These are phyloP conservation scores for Nannochloropsis limnetica DNA, from an alignment of 352 stramenopile genomes.

Conservation along the genomic window DNA sequence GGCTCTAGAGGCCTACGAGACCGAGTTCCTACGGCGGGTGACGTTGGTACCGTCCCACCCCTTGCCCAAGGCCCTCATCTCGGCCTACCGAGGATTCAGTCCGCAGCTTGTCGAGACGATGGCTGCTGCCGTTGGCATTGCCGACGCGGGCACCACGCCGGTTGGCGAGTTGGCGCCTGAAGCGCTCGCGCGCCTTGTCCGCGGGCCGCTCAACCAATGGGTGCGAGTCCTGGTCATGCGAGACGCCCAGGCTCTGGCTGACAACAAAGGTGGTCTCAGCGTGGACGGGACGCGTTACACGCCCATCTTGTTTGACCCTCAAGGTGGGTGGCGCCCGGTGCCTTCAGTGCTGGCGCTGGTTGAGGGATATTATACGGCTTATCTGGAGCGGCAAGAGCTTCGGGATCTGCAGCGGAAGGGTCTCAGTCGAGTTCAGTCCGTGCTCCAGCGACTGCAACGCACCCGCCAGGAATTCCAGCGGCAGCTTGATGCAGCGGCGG, in stretches of 20 bases:
- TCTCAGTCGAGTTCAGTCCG: not conserved
- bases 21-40: not conserved
- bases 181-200: not conserved
- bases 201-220: not conserved
- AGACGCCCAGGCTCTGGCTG: not conserved
- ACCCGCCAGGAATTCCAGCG: slow-evolving; percentile 18
- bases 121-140: not conserved
- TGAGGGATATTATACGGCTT: slow-evolving; percentile 15
- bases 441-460: not conserved
- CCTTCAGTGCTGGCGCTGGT: slow-evolving; percentile 3
- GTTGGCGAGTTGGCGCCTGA: not conserved
- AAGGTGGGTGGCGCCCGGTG: not conserved
- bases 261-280: not conserved
- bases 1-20: not conserved
- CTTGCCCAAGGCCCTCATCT: slow-evolving; percentile 29
- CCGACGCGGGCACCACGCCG: not conserved
- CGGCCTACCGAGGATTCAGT: slow-evolving; percentile 20
- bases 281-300: not conserved
- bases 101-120: slow-evolving; percentile 28
- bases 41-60: not conserved
- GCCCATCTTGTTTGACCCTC: not conserved
- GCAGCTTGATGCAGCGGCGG: not conserved
- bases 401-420: slow-evolving; percentile 8
- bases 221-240: slow-evolving; percentile 17
- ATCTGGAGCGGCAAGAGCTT: slow-evolving; percentile 1